Conservation (phyloP, 345 rosid genomes). For the Lepidium africanum region DNA sequence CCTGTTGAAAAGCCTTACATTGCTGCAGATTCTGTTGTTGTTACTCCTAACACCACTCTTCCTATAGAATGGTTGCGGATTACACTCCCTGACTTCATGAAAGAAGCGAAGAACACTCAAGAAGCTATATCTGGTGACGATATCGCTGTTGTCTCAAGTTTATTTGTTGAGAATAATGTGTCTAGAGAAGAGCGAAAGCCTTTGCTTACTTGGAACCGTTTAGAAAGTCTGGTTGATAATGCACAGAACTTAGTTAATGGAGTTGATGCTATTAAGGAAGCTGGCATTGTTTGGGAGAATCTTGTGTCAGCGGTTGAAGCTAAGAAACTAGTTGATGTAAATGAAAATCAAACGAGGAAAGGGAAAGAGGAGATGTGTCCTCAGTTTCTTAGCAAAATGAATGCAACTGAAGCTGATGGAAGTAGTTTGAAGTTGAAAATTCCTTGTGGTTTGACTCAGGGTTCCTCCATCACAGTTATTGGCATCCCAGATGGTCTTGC, state of each 20-base stretch:
- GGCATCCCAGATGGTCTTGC: conserved; percentile 87
- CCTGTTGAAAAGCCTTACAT: conserved; percentile 50
- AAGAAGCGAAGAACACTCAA: conserved; percentile 48
- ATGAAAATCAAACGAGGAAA: conserved; percentile 40
- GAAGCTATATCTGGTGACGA: conserved; percentile 52
- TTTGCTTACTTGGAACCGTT: conserved; percentile 67
- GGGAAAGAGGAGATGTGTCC: conserved; percentile 77
- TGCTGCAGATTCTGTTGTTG: conserved; percentile 22
- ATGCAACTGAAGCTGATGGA: conserved; percentile 53
- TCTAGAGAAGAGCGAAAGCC: conserved; percentile 58
- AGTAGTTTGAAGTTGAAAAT: conserved; percentile 46
- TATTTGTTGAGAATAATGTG: conserved; percentile 56
- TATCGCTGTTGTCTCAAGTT: conserved; percentile 28
- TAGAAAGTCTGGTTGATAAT: conserved; percentile 52
- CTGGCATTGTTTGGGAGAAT: conserved; percentile 72
- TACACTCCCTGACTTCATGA: conserved; percentile 46
- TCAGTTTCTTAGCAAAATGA: conserved; percentile 70
- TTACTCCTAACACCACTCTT: conserved; percentile 45
- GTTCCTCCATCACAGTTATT: conserved; percentile 84
- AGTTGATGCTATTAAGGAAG: conserved; percentile 85
- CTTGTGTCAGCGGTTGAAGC: conserved; percentile 69
- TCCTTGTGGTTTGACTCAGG: conserved; percentile 95
- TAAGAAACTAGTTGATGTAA: conserved; percentile 43
- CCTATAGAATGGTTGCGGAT: conserved; percentile 71
- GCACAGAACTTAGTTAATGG: conserved; percentile 66